Percentiles rank a stretch among this genome's conserved stretches.
Evolutionary conservation across 768 basidiomycete species (phyloP).

Genomic region (Leccinum ochraceum): DNA sequence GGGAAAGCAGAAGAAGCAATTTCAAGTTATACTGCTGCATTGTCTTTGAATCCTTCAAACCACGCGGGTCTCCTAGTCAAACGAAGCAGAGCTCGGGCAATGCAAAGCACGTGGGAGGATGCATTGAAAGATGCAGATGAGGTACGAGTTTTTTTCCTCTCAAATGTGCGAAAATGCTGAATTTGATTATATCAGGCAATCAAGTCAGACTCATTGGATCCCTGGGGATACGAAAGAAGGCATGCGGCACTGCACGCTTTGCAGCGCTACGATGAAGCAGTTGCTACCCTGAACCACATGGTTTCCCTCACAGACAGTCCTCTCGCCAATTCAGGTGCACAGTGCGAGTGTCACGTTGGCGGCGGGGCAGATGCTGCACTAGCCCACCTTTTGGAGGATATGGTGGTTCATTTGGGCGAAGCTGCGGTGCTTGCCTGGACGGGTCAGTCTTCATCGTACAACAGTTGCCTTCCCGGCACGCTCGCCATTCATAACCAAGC

Average conservation of each 20-base stretch:
- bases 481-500: not conserved
- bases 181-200: not conserved
- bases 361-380: constrained; percentile 1
- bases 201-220: not conserved
- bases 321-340: not conserved
- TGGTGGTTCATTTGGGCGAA: constrained; percentile 3
- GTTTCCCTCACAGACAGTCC: not conserved
- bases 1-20: constrained; percentile 1
- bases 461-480: constrained; percentile 12
- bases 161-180: not conserved
- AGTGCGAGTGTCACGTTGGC: constrained; percentile 7
- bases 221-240: constrained; percentile 3
- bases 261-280: not conserved
- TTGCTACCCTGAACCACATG: not conserved
- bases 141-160: not conserved
- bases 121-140: constrained; percentile 17
- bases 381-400: constrained; percentile 15
- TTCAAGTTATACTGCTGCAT: not conserved
- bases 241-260: constrained; percentile 4
- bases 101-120: constrained; percentile 2
- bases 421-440: constrained; percentile 13
- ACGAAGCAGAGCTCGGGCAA: constrained; percentile 4
- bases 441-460: constrained; percentile 12
- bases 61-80: constrained; percentile 2
- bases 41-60: constrained; percentile 1